Percentiles rank a stretch among this genome's conserved stretches.
Conservation (phyloP, 768 basidiomycete genomes). For the Rhodotorula graminis region DNA sequence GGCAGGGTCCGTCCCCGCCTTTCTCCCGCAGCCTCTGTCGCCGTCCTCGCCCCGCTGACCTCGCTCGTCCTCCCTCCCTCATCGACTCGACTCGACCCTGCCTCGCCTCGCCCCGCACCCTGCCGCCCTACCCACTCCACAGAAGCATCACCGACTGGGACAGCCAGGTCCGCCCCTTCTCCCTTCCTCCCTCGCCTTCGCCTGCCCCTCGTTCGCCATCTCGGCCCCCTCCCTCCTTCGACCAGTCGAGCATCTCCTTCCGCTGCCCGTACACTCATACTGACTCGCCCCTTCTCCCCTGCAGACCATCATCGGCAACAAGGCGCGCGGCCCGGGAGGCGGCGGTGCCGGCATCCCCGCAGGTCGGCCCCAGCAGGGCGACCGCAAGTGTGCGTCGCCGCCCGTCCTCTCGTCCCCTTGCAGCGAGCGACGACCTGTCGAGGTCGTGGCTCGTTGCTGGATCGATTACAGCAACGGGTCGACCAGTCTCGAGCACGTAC, state of each 20-base stretch:
- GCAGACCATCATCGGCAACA: slow-evolving; percentile 33
- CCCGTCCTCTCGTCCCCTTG: too few relatives aligned
- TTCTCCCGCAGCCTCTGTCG: too few relatives aligned
- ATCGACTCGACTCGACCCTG: background rate
- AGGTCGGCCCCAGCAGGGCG: slow-evolving; percentile 5
- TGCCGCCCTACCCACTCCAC: too few relatives aligned
- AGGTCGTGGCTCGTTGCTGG: background rate
- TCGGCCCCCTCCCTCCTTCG: too few relatives aligned
- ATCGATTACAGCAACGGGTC: too few relatives aligned
- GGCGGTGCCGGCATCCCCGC: background rate
- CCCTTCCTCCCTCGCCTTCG: background rate
- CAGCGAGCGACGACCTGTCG: background rate
- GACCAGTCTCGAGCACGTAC: too few relatives aligned
- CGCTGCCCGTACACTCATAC: background rate
- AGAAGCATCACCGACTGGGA: slow-evolving; percentile 38
- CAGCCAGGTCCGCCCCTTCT: slow-evolving; percentile 15
- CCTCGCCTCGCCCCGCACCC: background rate
- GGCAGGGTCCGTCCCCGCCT: too few relatives aligned
- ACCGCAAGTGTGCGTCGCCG: slow-evolving; percentile 30
- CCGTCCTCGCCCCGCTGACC: too few relatives aligned
- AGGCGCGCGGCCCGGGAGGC: slow-evolving; percentile 15
- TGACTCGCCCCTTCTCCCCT: background rate
- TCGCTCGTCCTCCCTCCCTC: background rate
- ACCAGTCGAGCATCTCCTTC: background rate
- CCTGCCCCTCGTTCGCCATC: background rate